These are phyloP conservation scores for Xanthoconium stramineum DNA, from an alignment of 768 basidiomycete genomes.

Conservation along the genomic window DNA sequence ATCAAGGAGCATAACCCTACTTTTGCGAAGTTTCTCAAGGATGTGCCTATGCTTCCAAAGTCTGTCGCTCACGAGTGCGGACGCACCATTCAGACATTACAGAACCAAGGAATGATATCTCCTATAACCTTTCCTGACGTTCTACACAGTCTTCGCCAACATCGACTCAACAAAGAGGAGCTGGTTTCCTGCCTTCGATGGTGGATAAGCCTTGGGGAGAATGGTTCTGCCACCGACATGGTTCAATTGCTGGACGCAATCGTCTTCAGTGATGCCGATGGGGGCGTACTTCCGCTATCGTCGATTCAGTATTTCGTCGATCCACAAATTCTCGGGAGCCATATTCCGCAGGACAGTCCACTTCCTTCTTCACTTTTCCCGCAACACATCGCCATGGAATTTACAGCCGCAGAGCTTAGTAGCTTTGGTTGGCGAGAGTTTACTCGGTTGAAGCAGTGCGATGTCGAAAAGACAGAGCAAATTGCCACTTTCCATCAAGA, in stretches of 20 bases:
- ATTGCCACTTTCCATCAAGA: background rate
- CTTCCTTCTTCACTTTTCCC: slow-evolving; percentile 12
- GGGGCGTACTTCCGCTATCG: slow-evolving; percentile 66
- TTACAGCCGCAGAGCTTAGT: slow-evolving; percentile 49
- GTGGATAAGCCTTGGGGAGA: slow-evolving; percentile 57
- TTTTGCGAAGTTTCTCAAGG: background rate
- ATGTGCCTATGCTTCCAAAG: background rate
- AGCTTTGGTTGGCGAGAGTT: slow-evolving; percentile 64
- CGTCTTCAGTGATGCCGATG: slow-evolving; percentile 48
- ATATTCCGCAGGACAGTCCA: slow-evolving; percentile 38
- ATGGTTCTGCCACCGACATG: slow-evolving; percentile 34
- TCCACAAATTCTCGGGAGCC: slow-evolving; percentile 46
- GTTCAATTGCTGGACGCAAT: slow-evolving; percentile 63
- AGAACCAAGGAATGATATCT: slow-evolving; percentile 61
- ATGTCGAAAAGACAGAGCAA: background rate
- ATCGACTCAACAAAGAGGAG: slow-evolving; percentile 70
- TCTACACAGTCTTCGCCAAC: slow-evolving; percentile 64
- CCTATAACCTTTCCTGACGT: slow-evolving; percentile 50
- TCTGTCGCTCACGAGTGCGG: background rate
- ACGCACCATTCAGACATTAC: slow-evolving; percentile 46
- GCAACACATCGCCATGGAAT: slow-evolving; percentile 36
- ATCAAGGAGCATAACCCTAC: background rate
- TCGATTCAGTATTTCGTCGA: slow-evolving; percentile 72
- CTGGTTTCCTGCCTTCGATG: slow-evolving; percentile 83
- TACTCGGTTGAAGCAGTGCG: background rate